Evolutionary conservation across 768 basidiomycete species (phyloP).

Genomic region (Tulasnella sp.): DNA sequence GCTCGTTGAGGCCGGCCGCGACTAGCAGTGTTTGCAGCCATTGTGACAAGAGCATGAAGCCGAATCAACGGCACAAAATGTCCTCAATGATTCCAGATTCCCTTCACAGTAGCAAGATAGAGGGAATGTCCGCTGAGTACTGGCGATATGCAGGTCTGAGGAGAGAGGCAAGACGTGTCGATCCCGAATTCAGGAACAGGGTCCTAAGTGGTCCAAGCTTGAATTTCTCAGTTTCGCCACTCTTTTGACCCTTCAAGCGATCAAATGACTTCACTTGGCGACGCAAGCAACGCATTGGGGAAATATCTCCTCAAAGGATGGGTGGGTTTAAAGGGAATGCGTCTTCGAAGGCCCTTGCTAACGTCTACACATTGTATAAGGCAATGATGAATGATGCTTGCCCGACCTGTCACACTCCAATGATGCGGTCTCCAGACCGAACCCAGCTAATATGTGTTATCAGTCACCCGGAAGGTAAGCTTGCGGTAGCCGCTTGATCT

Average conservation of each 20-base stretch:
- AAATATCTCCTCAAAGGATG: constrained; percentile 69
- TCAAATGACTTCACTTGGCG: not conserved
- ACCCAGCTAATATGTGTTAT: constrained; percentile 45
- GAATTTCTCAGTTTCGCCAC: not conserved
- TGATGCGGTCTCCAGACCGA: constrained; percentile 53
- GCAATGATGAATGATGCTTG: constrained; percentile 58
- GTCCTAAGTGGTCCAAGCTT: not conserved
- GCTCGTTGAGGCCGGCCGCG: not conserved
- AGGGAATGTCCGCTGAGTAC: too few species aligned
- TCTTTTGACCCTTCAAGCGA: too few species aligned
- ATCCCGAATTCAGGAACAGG: not conserved
- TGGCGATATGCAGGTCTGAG: not conserved
- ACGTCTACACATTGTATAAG: constrained; percentile 26
- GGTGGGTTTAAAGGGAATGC: constrained; percentile 33
- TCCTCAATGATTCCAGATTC: not conserved
- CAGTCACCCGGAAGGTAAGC: constrained; percentile 33
- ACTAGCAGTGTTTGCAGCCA: not conserved
- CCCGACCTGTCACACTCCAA: constrained; percentile 41
- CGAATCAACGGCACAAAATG: not conserved
- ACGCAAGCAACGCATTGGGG: constrained; percentile 31
- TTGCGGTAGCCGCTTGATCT: too few species aligned
- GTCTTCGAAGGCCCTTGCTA: not conserved
- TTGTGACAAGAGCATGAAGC: not conserved
- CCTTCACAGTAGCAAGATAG: not conserved
- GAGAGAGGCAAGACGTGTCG: not conserved